These are phyloP conservation scores for Pythium biforme DNA, from an alignment of 352 stramenopile species.

Conservation along the genomic window DNA sequence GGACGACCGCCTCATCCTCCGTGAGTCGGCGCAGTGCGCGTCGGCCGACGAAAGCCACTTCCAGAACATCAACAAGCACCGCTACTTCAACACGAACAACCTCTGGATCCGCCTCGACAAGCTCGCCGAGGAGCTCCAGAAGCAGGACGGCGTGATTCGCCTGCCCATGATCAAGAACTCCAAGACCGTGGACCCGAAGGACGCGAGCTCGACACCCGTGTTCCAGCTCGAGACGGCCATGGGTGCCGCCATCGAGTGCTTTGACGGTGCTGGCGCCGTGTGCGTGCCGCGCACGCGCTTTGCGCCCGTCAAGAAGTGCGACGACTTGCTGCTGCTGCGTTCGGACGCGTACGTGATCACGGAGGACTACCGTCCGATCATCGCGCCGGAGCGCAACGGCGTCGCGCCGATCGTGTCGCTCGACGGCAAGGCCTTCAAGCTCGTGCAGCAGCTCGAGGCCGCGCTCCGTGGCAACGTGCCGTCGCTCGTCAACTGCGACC, in stretches of 20 bases:
- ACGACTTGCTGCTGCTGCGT: conserved; percentile 90
- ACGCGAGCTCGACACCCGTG: conserved; percentile 78
- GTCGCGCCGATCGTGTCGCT: conserved; percentile 94
- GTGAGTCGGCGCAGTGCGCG: conserved; percentile 91
- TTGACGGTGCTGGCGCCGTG: conserved; percentile 82
- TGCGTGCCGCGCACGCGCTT: conserved; percentile 88
- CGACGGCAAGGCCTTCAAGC: conserved; percentile 98
- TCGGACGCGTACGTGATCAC: conserved; percentile 98
- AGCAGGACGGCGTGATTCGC: conserved; percentile 79
- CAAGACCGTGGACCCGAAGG: conserved; percentile 88
- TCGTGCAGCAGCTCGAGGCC: conserved; percentile 96
- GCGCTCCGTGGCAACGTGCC: conserved; percentile 92
- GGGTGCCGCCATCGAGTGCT: conserved; percentile 87
- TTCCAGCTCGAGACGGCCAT: conserved; percentile 88
- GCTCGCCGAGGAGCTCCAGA: conserved; percentile 73
- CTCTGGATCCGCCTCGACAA: conserved; percentile 89
- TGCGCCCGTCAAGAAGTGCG: conserved; percentile 88
- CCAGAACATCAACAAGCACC: conserved; percentile 87
- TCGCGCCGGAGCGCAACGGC: conserved; percentile 94
- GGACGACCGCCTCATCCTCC: conserved; percentile 94
- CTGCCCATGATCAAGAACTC: conserved; percentile 89
- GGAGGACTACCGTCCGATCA: conserved; percentile 92
- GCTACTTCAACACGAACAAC: conserved; percentile 91
- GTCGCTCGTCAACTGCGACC: conserved; percentile 94
- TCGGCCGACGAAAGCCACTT: conserved; percentile 74